Evolutionary conservation across 306 rosid species (phyloP).

Genomic region (Prunus mongolica): DNA sequence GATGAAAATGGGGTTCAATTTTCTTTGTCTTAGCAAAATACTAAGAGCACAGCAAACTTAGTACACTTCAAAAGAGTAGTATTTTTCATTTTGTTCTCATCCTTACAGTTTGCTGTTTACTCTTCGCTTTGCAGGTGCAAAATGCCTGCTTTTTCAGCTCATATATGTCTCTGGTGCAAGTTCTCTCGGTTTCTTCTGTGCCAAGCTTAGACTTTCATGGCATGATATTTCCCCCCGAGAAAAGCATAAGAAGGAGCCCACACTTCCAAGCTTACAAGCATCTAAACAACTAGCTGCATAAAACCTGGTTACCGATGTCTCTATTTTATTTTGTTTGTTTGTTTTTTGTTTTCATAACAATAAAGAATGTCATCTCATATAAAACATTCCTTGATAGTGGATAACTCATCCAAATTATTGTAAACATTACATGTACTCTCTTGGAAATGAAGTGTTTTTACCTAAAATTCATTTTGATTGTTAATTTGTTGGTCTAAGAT

Average conservation of each 20-base stretch:
- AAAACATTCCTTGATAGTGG: too few species aligned
- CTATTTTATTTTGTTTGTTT: too few species aligned
- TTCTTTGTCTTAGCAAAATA: not conserved
- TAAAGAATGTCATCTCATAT: too few species aligned
- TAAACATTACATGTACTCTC: not conserved
- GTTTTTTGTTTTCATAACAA: too few species aligned
- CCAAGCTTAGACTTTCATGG: not conserved
- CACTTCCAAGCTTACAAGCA: not conserved
- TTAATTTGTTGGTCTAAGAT: too few species aligned
- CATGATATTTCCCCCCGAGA: not conserved
- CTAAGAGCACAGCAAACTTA: not conserved
- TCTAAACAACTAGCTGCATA: not conserved
- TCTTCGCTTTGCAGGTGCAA: not conserved
- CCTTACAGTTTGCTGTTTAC: not conserved
- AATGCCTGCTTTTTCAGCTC: not conserved
- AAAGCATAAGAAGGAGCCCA: not conserved
- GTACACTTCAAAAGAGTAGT: not conserved
- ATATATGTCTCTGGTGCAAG: too few species aligned
- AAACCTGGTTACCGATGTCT: not conserved
- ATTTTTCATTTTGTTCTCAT: not conserved
- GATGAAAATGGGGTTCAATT: not conserved
- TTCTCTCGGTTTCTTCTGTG: not conserved
- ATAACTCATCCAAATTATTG: not conserved
- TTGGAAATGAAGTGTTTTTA: not conserved
- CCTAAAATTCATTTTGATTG: not conserved